Conservation (phyloP, 2,329 filamentous ascomycete genomes). For the Diaporthe ilicicola region DNA sequence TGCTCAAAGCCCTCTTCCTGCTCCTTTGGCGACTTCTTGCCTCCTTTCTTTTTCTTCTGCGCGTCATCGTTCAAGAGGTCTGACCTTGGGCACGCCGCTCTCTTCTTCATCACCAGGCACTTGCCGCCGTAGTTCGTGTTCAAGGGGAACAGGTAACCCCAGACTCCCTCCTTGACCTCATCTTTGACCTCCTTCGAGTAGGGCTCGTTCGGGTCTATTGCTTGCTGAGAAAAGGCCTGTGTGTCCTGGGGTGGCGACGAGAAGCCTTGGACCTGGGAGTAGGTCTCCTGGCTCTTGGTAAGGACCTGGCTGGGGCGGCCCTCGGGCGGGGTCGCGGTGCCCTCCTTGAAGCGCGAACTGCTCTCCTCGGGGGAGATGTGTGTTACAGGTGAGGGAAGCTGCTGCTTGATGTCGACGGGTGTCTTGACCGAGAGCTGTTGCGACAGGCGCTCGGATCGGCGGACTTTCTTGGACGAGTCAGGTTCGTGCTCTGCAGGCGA, state of each 20-base stretch:
- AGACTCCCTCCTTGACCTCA: constrained; percentile 85
- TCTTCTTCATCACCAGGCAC: constrained; percentile 77
- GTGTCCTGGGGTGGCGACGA: constrained; percentile 73
- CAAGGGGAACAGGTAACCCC: constrained; percentile 92
- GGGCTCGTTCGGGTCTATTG: constrained; percentile 74
- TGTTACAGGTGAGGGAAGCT: constrained; percentile 84
- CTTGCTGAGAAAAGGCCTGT: constrained; percentile 80
- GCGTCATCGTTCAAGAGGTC: constrained; percentile 52
- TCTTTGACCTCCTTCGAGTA: constrained; percentile 86
- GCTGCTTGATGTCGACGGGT: constrained; percentile 68
- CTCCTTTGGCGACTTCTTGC: constrained; percentile 57
- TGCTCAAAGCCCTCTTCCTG: constrained; percentile 70
- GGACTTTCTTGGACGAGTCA: constrained; percentile 79
- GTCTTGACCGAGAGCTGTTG: constrained; percentile 60
- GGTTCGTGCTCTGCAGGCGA: constrained; percentile 71
- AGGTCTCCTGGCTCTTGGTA: constrained; percentile 55
- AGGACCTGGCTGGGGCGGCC: constrained; percentile 64
- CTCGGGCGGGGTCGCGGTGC: constrained; percentile 75
- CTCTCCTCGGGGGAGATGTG: constrained; percentile 65
- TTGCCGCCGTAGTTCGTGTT: constrained; percentile 73
- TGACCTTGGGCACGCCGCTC: constrained; percentile 73
- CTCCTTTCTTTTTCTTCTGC: constrained; percentile 48
- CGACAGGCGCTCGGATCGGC: constrained; percentile 77
- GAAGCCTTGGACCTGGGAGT: constrained; percentile 52
- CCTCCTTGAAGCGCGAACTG: constrained; percentile 71